Evolutionary conservation across 805 yeast species (phyloP), one percentile per base, ranked within the genome.

Genomic region (Groenewaldozyma tartarivorans): DNA sequence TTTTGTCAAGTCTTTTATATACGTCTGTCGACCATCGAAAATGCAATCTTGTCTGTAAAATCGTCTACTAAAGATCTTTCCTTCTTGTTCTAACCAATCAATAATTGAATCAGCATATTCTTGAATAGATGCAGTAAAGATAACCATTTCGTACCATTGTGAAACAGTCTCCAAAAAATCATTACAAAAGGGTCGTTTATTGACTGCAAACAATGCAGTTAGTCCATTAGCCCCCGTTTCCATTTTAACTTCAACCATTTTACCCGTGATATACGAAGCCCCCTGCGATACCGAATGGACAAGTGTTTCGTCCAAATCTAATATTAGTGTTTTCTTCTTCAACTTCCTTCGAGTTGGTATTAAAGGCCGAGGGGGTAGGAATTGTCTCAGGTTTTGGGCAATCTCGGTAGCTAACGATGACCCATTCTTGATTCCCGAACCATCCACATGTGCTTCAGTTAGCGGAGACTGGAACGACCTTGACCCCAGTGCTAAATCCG

Each of bases 21-120:
- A 92, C 1, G 96, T 96, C 18, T 94, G 94, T 47, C 73, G 75
- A 39, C 83, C 65, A 46, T 77, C 51, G 17, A 56, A 68, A 1
- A 80, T 78, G 59, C 98, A 90, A 55, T 86, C 80, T 50, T 72
- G 72, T 52, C 97, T 69, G 60, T 90, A 90, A 48, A 70, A 77
- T 39, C 97, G 66, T 43, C 70, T 71, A 35, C 65, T 53, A 63
- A 75, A 77, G 63, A 58, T 68, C 53, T 61, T 55, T 52, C 67
- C 45, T 50, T 80, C 84, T 52, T 72, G 69, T 58, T 90, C 97
- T 17, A 90, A 67, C 78, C 88, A 84, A 61, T 90, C 90, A 39
- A 92, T 84, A 38, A 92, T 94, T 0, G 98, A 97, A 55, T 92
- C 98, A 0, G 98, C 97, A 55, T 92, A 92, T 56, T 86, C 95